Percentiles rank a stretch among this genome's conserved stretches.
These are phyloP conservation scores for Colletotrichum abscissum DNA, from an alignment of 2,329 filamentous ascomycete genomes.

Conservation along the genomic window DNA sequence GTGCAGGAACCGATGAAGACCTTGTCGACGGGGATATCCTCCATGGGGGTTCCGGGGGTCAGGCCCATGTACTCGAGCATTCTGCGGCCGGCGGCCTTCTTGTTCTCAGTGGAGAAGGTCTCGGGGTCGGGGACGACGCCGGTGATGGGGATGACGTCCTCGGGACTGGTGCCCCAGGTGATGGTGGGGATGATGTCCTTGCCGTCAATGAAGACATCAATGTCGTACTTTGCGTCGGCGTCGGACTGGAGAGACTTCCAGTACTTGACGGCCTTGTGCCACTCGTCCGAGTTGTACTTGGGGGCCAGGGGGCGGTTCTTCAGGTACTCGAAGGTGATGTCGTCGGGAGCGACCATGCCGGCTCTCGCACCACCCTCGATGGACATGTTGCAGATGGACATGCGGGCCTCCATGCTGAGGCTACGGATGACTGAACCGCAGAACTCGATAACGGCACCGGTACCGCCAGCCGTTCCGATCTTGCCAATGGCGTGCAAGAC, in stretches of 20 bases:
- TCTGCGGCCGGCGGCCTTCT: slow-evolving; percentile 82
- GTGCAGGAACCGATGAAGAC: slow-evolving; percentile 99
- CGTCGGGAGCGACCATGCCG: slow-evolving; percentile 96
- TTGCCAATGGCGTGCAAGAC: slow-evolving; percentile 92
- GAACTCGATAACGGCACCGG: slow-evolving; percentile 95
- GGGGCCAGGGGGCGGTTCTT: slow-evolving; percentile 91
- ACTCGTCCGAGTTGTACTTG: slow-evolving; percentile 84
- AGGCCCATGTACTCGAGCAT: slow-evolving; percentile 98
- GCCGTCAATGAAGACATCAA: slow-evolving; percentile 87
- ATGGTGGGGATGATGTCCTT: slow-evolving; percentile 95
- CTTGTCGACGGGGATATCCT: slow-evolving; percentile 94
- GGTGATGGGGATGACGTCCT: slow-evolving; percentile 95
- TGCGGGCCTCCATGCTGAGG: slow-evolving; percentile 95
- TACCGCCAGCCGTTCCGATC: slow-evolving; percentile 96
- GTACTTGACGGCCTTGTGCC: slow-evolving; percentile 88
- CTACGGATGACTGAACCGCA: slow-evolving; percentile 91
- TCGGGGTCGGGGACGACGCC: slow-evolving; percentile 91
- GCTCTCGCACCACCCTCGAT: slow-evolving; percentile 96
- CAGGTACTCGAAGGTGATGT: slow-evolving; percentile 94
- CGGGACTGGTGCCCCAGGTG: slow-evolving; percentile 96
- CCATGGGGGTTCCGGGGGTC: slow-evolving; percentile 85
- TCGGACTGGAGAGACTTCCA: slow-evolving; percentile 91
- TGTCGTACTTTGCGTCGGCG: slow-evolving; percentile 88
- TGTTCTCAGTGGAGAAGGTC: slow-evolving; percentile 82
- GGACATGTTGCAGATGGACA: slow-evolving; percentile 99